Percentiles rank a stretch among this genome's conserved stretches.
Evolutionary conservation across 148 eudicot species (phyloP).

Genomic region (Oxyria digyna): DNA sequence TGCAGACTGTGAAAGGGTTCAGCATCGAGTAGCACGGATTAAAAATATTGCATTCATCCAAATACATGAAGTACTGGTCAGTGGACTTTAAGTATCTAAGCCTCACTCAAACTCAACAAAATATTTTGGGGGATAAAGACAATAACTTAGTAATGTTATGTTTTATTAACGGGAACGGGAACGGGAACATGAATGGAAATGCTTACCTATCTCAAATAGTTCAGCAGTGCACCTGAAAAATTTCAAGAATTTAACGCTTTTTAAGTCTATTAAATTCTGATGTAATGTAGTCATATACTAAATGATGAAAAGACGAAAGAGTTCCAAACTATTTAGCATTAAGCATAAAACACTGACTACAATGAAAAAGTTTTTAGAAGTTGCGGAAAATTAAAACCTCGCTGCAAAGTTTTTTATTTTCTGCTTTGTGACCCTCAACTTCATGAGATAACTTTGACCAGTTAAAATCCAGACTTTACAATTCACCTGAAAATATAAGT

Average conservation of each 20-base stretch:
- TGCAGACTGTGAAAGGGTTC: slow-evolving; percentile 49
- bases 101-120: not conserved
- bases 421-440: not conserved
- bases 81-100: not conserved
- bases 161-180: too few species aligned
- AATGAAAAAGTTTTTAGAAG: not conserved
- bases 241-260: too few species aligned
- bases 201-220: too few species aligned
- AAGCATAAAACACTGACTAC: not conserved
- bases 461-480: not conserved
- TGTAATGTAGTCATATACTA: too few species aligned
- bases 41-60: not conserved
- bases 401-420: not conserved
- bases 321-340: not conserved
- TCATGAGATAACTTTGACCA: not conserved
- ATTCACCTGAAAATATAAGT: too few species aligned
- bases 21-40: not conserved
- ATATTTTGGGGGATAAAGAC: not conserved
- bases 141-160: too few species aligned
- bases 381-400: too few species aligned
- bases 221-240: too few species aligned
- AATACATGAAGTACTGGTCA: not conserved
- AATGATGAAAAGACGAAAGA: too few species aligned
- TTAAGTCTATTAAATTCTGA: too few species aligned
- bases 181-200: not conserved